phyloP scores from a whole-genome alignment of 1,139 yeast species.

The Arxiozyma telluris region DNA sequence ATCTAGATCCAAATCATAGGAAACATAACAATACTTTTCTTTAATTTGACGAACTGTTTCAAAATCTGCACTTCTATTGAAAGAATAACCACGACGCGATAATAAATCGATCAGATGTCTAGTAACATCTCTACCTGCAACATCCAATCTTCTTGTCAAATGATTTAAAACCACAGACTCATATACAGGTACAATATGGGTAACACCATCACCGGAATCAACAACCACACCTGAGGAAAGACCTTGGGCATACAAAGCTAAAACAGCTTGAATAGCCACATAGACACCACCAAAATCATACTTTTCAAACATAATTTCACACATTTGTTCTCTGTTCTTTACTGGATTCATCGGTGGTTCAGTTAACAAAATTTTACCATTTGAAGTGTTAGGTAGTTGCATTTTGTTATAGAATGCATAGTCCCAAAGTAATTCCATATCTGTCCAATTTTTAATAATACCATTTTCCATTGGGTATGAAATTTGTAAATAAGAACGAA shows the following conservation, averaged over 20 bases:
- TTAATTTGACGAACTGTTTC: slow-evolving; percentile 97
- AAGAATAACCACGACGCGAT: slow-evolving; percentile 93
- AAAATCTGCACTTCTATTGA: slow-evolving; percentile 96
- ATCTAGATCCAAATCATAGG: slow-evolving; percentile 87
- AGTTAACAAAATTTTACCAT: slow-evolving; percentile 75
- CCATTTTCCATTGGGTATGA: slow-evolving; percentile 99
- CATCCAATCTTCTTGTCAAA: slow-evolving; percentile 83
- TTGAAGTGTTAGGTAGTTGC: slow-evolving; percentile 64
- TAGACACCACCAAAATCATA: slow-evolving; percentile 94
- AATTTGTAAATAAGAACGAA: slow-evolving; percentile 80
- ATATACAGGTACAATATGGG: slow-evolving; percentile 96
- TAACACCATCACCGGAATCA: slow-evolving; percentile 91
- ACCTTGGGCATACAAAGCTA: slow-evolving; percentile 96
- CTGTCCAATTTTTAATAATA: slow-evolving; percentile 95
- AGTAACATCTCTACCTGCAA: slow-evolving; percentile 97
- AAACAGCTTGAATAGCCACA: slow-evolving; percentile 96
- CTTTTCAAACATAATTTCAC: slow-evolving; percentile 94
- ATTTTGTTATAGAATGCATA: slow-evolving; percentile 89
- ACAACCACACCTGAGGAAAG: slow-evolving; percentile 97
- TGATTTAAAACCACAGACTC: slow-evolving; percentile 94
- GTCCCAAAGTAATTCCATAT: slow-evolving; percentile 98
- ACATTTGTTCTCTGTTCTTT: slow-evolving; percentile 52
- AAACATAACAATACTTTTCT: slow-evolving; percentile 90
- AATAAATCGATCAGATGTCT: slow-evolving; percentile 83
- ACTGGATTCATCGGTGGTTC: slow-evolving; percentile 98